Percentiles rank a stretch among this genome's conserved stretches.
phyloP scores from a whole-genome alignment of 1,284 basidiomycete genomes.

The Boletus semigastroideus region DNA sequence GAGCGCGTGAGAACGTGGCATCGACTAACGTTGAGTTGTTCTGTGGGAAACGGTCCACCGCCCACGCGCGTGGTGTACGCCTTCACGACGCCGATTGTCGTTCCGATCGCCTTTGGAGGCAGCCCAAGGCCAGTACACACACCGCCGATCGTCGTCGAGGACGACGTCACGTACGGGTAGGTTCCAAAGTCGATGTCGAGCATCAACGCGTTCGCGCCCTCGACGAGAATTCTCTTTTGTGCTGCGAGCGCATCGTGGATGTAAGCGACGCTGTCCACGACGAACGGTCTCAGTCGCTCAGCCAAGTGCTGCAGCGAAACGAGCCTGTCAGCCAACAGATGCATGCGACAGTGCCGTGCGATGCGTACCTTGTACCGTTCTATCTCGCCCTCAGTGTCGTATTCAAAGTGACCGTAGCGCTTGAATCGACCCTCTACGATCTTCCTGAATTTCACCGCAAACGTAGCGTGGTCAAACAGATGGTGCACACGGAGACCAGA shows the following conservation, averaged over 20 bases:
- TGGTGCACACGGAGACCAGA: constrained; percentile 96
- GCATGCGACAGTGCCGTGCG: not conserved
- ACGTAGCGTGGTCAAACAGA: constrained; percentile 86
- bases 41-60: constrained; percentile 96
- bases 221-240: constrained; percentile 86
- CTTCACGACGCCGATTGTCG: constrained; percentile 91
- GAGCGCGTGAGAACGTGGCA: not conserved
- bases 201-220: constrained; percentile 98
- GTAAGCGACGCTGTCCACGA: constrained; percentile 86
- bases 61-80: constrained; percentile 98
- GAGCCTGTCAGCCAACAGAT: not conserved
- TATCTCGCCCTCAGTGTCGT: constrained; percentile 98
- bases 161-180: constrained; percentile 96
- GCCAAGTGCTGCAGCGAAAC: constrained; percentile 65
- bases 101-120: constrained; percentile 84
- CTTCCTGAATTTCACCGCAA: constrained; percentile 91
- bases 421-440: constrained; percentile 98
- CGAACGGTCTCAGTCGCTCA: constrained; percentile 83
- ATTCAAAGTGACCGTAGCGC: constrained; percentile 97
- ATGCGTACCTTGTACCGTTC: constrained; percentile 72
- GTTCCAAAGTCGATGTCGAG: constrained; percentile 98
- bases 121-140: constrained; percentile 96
- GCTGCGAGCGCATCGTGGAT: constrained; percentile 42
- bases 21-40: constrained; percentile 79
- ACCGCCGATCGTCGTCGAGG: constrained; percentile 90